Base-by-base conservation (phyloP, 768 basidiomycete species). In the Glaciozyma martinii region DNA sequence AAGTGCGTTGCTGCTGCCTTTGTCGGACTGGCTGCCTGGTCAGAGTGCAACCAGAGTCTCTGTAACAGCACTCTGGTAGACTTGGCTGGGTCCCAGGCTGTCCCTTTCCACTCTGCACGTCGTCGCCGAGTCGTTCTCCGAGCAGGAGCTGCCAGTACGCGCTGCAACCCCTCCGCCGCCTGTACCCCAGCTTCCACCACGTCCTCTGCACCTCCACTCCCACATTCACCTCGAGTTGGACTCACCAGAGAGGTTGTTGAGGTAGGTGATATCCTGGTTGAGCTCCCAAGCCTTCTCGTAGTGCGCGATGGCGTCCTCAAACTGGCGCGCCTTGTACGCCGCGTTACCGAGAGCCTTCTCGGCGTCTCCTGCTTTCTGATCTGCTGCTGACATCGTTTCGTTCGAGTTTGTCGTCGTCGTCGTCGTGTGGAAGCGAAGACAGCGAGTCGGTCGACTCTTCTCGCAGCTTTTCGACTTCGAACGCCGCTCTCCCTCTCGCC, bases 261-360 rank as follows among this genome's bases (percentile, higher is more conserved):
- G 80, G 82, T 86, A 97, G 16, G 90, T 88, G 66, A 97, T 81
- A 75, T 99, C 92, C 78, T 94, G 90, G 83, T 86, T 93, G 23
- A 83, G 73, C 66, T 94, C 90, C 92, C 93, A 98, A 7, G 95
- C 95, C 74, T 86, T 84, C 71, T 83, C 78, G 79, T 89, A 99
- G 68, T 83, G 80, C 63, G 80, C 79, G 56, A 83, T 83, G 25
- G 95, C 94, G 65, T 83, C 82, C 32, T 81, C 84, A 71, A 98
- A 90, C 53, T 87, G 81, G 66, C 88, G 83, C 72, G 56, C 30
- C 62, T 74, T 74, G 72, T 74, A 74, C 55, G 58, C 59, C 16
- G 30, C 61, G 66, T 74, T 74, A 32, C 71, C 73, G 30, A 59
- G 46, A 29, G 58, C 50, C 52, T 73, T 73, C 42, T 56, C 37